phyloP scores from a whole-genome alignment of 495 filamentous ascomycete species.

The Aspergillus sclerotiicarbonarius region DNA sequence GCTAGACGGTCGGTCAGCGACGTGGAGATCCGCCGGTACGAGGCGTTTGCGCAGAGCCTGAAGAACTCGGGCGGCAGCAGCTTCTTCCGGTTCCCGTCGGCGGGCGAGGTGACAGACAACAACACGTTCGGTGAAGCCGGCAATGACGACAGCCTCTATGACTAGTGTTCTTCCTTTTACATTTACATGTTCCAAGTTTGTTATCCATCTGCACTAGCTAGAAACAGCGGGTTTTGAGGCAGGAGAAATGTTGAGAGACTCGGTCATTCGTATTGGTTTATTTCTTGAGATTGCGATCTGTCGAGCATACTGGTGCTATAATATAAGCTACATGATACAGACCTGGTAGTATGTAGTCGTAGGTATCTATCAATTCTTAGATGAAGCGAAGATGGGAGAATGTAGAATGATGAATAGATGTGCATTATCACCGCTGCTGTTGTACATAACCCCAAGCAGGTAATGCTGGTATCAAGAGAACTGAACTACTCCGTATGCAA shows the following conservation, averaged over 20 bases:
- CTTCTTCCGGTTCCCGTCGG: constrained; percentile 94
- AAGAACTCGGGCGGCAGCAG: constrained; percentile 93
- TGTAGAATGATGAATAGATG: too few species aligned
- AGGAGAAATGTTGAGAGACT: constrained; percentile 13
- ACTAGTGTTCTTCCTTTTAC: constrained; percentile 36
- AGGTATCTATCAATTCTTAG: too few species aligned
- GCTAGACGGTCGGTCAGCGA: constrained; percentile 92
- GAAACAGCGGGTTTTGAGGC: constrained; percentile 18
- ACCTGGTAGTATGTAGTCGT: not conserved
- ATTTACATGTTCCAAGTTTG: constrained; percentile 21
- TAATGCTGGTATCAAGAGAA: too few species aligned
- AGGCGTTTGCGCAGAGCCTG: constrained; percentile 98
- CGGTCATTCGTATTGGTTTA: not conserved
- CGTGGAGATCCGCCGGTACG: constrained; percentile 95
- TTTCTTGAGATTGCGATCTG: not conserved
- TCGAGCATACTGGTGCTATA: constrained; percentile 13
- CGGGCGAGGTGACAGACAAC: constrained; percentile 57
- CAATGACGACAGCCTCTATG: constrained; percentile 86
- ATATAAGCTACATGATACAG: constrained; percentile 1
- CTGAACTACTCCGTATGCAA: too few species aligned
- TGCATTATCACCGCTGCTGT: too few species aligned
- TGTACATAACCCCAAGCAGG: too few species aligned
- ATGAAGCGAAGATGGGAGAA: too few species aligned
- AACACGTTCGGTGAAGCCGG: constrained; percentile 78
- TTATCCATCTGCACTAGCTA: constrained; percentile 23